phyloP scores from a whole-genome alignment of 164 flowering plant species.

The Liquidambar formosana region DNA sequence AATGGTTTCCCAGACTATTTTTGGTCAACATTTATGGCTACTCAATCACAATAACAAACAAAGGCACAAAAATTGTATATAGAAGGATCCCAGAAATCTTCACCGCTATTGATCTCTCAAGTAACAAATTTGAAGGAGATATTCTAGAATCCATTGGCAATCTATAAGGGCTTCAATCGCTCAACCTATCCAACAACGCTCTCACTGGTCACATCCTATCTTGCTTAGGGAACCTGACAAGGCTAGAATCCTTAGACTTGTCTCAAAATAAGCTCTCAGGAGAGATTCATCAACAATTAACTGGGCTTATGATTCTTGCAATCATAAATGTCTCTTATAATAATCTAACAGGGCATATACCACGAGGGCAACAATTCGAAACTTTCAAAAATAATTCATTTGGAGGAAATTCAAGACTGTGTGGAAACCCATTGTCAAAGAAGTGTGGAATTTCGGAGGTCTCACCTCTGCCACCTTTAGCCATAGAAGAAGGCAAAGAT shows the following conservation, averaged over 20 bases:
- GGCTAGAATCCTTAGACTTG: conserved; percentile 14
- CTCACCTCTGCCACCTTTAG: no score
- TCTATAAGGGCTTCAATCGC: not conserved
- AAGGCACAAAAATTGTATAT: conserved; percentile 1
- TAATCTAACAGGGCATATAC: conserved; percentile 12
- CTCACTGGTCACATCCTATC: conserved; percentile 12
- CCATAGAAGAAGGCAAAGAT: not conserved
- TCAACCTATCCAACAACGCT: conserved; percentile 21
- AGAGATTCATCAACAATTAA: conserved; percentile 7
- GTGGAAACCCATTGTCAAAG: conserved; percentile 14
- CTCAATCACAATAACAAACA: not conserved
- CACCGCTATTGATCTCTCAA: conserved; percentile 10
- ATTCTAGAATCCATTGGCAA: conserved; percentile 14
- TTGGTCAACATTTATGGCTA: no score
- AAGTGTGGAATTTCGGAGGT: conserved; percentile 2
- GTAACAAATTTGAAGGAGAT: conserved; percentile 15
- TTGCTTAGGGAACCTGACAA: conserved; percentile 4
- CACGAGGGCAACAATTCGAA: conserved; percentile 9
- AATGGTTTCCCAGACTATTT: not conserved
- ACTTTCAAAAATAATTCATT: conserved; percentile 6
- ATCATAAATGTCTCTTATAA: conserved; percentile 10
- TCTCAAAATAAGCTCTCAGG: conserved; percentile 20
- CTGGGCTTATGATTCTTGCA: not conserved
- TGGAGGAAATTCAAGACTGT: conserved; percentile 13
- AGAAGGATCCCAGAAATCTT: not conserved